Base-by-base conservation (phyloP, 2,329 filamentous ascomycete species). In the Claviceps digitariae region DNA sequence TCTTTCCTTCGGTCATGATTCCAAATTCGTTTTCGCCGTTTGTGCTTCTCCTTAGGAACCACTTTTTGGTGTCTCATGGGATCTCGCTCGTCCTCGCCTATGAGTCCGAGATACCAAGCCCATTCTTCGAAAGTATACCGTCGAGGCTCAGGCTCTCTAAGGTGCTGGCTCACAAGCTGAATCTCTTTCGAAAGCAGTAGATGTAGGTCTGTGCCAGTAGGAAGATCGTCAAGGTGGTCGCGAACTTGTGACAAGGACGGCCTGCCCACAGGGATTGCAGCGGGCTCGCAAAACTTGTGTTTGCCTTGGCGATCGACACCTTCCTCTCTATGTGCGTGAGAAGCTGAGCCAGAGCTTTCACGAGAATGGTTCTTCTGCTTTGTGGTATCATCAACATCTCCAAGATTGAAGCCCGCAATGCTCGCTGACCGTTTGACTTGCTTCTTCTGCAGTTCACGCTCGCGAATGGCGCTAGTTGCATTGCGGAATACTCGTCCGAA, bases 61-160 rank as follows among this genome's bases (percentile, higher is more conserved):
- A 67, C 67, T 54, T 69, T 72, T n/a, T 72, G 64, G 60, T 83
- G 80, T 20, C 68, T 75, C 6, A 69, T 65, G 2, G 76, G 68
- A 57, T 71, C 71, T 52, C 67, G 68, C 61, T 83, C 79, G 62
- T 83, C 78, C 61, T 83, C 79, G 48, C 80, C 80, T n/a, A 95
- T 86, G 34, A 95, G 74, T 23, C 80, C 78, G 8, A 90, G 83
- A 60, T 88, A 93, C 72, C 87, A 87, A 0, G 86, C 85, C 90
- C 90, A 95, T 64, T 95, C 85, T 59, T 90, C 82, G 57, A 90
- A 96, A 0, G 73, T 75, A 64, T 95, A 96, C 52, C 75, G 77
- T 53, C 82, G 82, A 2, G 78, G 75, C 4, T 74, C 67, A 46
- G 72, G 66, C 20, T 78, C 76, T 36, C 86, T 70, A 62, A 93